Evolutionary conservation across 768 basidiomycete species (phyloP).

Genomic region (Naganishia friedmannii): DNA sequence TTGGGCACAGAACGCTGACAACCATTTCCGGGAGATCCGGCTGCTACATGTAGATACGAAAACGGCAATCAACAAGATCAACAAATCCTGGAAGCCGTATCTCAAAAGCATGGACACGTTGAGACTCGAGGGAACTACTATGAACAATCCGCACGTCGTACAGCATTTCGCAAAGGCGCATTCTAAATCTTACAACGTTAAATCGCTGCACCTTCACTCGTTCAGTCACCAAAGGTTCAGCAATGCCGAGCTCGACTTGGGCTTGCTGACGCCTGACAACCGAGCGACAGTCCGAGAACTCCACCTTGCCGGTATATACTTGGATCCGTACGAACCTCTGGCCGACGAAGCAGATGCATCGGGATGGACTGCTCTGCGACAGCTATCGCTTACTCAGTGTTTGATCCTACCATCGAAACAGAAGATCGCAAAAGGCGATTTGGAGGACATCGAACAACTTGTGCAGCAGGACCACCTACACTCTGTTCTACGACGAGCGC

Average conservation of each 20-base stretch:
- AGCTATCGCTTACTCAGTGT: background rate
- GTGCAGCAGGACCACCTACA: background rate
- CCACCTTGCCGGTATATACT: background rate
- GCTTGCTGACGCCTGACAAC: background rate
- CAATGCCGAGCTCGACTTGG: background rate
- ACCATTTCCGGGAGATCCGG: background rate
- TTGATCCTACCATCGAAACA: background rate
- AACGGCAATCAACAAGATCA: background rate
- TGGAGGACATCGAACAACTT: background rate
- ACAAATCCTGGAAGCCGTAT: background rate
- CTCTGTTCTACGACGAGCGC: background rate
- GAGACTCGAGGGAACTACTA: background rate
- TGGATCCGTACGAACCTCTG: background rate
- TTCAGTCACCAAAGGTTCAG: background rate
- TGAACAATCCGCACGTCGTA: background rate
- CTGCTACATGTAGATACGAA: conserved; percentile 2
- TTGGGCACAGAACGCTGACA: background rate
- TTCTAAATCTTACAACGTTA: background rate
- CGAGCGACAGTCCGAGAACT: background rate
- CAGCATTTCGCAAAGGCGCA: background rate
- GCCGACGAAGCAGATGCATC: background rate
- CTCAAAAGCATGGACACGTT: background rate
- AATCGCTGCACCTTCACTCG: background rate
- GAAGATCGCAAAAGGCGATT: background rate
- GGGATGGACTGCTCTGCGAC: background rate